Evolutionary conservation across 768 basidiomycete species (phyloP), one percentile per base, ranked within the genome.

Genomic region (Butyriboletus loyo): DNA sequence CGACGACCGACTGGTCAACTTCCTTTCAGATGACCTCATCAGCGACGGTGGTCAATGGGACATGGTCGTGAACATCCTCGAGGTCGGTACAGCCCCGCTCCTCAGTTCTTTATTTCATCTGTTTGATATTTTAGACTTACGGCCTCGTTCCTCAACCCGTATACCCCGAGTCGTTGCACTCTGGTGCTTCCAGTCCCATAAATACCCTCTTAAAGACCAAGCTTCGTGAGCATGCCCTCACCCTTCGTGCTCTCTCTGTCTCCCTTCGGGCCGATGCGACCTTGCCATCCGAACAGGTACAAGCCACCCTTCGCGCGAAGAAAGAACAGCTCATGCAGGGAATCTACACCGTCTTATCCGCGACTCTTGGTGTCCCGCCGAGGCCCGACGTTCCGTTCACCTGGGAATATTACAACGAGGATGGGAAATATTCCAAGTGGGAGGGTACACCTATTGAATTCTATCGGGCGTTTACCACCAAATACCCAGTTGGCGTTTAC

Each of bases 31-130:
- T 7, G 87, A 87, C 54, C 89, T 91, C 39, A 85, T 96, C 66
- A 86, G 83, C 60, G 94, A 97, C 65, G 93, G 93, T 45, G 95
- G 94, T 8, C 94, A 96, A 68, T 95, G 89, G 87, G 95, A 98
- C 64, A 98, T 96, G 93, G 84, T 77, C 6, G 79, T 83, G 41
- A 86, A 85, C 65, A 63, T 87, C 19, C 69, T 87, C 36, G 80
- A 81, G 73, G 82, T 82, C 45, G n/a, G 69, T 63, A 14, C 11
- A 19, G 13, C 36, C n/a, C 14, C 4, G 3, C 17, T 39, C 19
- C 17, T 34, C 7, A 39, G 4, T 15, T 2, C 10, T 24, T 41
- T 35, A n/a, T 75, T 57, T 70, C 77, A 54, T 63, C 77, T 42
- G 0, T 38, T 32, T 22, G 54, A 39, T 38, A 41, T 35, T 8